These are phyloP conservation scores for Phyllosticta capitalensis DNA, from an alignment of 2,329 filamentous ascomycete genomes.

Conservation along the genomic window DNA sequence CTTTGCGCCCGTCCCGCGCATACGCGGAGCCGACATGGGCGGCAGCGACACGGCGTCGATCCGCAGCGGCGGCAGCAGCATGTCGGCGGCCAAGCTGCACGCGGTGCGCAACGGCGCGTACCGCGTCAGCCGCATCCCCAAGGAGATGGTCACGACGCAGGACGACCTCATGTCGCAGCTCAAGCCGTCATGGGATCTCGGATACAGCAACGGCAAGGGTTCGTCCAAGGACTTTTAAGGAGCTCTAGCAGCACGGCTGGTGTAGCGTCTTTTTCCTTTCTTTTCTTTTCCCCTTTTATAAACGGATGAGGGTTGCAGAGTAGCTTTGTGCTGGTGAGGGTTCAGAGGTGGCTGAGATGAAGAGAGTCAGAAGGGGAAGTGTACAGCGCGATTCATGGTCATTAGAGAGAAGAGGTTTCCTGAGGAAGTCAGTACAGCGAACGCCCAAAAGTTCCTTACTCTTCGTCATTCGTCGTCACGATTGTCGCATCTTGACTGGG, in stretches of 20 bases:
- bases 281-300: neutral
- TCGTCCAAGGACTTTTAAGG: neutral
- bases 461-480: neutral
- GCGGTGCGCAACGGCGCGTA: slow-evolving; percentile 77
- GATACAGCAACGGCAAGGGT: neutral
- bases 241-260: no score
- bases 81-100: slow-evolving; percentile 59
- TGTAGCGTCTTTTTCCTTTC: neutral
- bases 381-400: neutral
- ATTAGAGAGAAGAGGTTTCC: no score
- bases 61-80: slow-evolving; percentile 65
- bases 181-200: slow-evolving; percentile 47
- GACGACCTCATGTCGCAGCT: slow-evolving; percentile 54
- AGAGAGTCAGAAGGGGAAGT: no score
- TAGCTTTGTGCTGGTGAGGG: neutral
- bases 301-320: neutral
- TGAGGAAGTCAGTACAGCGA: neutral
- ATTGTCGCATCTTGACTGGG: neutral
- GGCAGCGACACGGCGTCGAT: slow-evolving; percentile 40
- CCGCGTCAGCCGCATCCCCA: slow-evolving; percentile 74
- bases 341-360: no score
- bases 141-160: slow-evolving; percentile 69
- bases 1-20: slow-evolving; percentile 69
- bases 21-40: slow-evolving; percentile 39
- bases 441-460: neutral